Evolutionary conservation across 352 stramenopile species (phyloP).

Genomic region (Phytopythium aichiense): DNA sequence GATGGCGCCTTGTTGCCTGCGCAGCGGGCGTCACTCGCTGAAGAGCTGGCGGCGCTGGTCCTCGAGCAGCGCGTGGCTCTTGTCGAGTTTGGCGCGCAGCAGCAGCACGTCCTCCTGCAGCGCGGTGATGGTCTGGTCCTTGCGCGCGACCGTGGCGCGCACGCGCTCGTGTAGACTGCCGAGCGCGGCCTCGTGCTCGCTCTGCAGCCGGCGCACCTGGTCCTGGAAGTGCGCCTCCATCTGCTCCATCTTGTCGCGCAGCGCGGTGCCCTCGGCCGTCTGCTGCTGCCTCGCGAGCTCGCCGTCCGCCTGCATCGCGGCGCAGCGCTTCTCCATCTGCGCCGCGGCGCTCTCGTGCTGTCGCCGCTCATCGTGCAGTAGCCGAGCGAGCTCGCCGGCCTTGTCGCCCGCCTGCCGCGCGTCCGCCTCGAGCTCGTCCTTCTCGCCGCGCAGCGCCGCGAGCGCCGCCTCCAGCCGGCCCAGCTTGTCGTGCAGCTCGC

Average conservation of each 20-base stretch:
- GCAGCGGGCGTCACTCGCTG: conserved; percentile 12
- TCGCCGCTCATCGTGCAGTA: conserved; percentile 58
- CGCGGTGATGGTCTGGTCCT: conserved; percentile 60
- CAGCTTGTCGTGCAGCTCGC: conserved; percentile 68
- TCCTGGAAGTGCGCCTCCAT: conserved; percentile 36
- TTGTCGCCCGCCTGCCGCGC: conserved; percentile 45
- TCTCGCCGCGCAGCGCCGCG: conserved; percentile 44
- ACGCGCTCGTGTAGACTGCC: conserved; percentile 65
- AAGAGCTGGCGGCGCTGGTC: conserved; percentile 73
- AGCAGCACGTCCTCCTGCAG: conserved; percentile 69
- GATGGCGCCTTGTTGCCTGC: not conserved
- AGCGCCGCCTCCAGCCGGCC: conserved; percentile 39
- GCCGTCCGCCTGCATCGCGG: conserved; percentile 32
- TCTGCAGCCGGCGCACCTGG: conserved; percentile 36
- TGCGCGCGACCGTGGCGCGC: conserved; percentile 55
- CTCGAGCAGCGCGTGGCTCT: conserved; percentile 69
- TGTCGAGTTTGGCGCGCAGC: conserved; percentile 70
- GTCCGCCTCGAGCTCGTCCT: conserved; percentile 39
- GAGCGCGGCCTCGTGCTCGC: conserved; percentile 57
- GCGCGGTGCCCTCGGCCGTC: conserved; percentile 28
- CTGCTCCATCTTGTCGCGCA: conserved; percentile 41
- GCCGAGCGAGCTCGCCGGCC: conserved; percentile 37
- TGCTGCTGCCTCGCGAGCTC: conserved; percentile 42
- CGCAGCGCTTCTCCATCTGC: conserved; percentile 45
- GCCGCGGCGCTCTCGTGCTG: conserved; percentile 35